These are phyloP conservation scores for Hebeloma cylindrosporum DNA, from an alignment of 768 basidiomycete genomes.

Conservation along the genomic window DNA sequence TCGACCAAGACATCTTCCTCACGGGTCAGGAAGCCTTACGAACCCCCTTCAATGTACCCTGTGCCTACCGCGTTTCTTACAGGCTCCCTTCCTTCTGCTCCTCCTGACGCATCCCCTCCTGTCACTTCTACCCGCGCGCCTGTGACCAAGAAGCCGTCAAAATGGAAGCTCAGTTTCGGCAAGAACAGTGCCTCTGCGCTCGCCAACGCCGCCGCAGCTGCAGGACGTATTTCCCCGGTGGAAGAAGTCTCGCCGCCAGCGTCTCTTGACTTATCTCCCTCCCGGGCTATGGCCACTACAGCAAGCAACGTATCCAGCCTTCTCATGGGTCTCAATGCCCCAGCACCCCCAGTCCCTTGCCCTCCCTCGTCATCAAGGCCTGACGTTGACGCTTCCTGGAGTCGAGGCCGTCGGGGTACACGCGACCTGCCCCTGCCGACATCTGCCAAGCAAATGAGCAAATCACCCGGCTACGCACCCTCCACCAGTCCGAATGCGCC, in stretches of 20 bases:
- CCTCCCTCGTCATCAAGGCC: slow-evolving; percentile 13
- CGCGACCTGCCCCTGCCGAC: slow-evolving; percentile 18
- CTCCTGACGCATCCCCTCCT: slow-evolving; percentile 17
- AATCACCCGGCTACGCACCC: slow-evolving; percentile 28
- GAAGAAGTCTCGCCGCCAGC: slow-evolving; percentile 38
- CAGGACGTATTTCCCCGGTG: slow-evolving; percentile 39
- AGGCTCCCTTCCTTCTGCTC: slow-evolving; percentile 22
- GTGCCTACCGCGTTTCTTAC: slow-evolving; percentile 37
- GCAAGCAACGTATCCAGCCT: slow-evolving; percentile 76
- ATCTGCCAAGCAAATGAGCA: slow-evolving; percentile 22
- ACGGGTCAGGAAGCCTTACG: slow-evolving; percentile 30
- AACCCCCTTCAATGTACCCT: slow-evolving; percentile 48
- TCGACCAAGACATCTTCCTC: slow-evolving; percentile 31
- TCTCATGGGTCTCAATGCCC: slow-evolving; percentile 67
- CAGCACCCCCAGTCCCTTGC: slow-evolving; percentile 32
- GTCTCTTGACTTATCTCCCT: slow-evolving; percentile 27
- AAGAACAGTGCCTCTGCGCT: slow-evolving; percentile 45
- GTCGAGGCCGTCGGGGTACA: slow-evolving; percentile 44
- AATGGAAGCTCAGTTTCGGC: slow-evolving; percentile 80
- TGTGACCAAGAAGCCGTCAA: slow-evolving; percentile 78
- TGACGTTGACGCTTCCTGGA: slow-evolving; percentile 43
- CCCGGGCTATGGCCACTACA: slow-evolving; percentile 56
- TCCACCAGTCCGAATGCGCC: slow-evolving; percentile 22
- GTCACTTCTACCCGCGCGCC: slow-evolving; percentile 30
- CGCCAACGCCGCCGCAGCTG: slow-evolving; percentile 19